A percentile compares a stretch with the other conserved stretches of the same genome.
These are phyloP conservation scores for Diddensiella caesifluorescens DNA, from an alignment of 805 yeast genomes.

Conservation along the genomic window DNA sequence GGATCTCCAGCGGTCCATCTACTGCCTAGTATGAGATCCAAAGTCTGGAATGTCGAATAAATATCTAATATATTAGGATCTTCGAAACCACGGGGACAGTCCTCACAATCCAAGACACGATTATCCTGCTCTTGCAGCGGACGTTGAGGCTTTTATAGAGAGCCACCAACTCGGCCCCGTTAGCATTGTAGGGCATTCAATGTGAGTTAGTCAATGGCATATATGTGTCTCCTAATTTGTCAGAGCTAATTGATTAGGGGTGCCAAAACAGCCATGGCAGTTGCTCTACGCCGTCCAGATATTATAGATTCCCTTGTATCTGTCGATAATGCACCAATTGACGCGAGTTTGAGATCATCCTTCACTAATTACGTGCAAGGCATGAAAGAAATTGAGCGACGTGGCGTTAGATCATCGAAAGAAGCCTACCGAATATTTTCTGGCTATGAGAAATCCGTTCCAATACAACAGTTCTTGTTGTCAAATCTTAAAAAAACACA, in stretches of 20 bases:
- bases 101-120: slow-evolving; percentile 71
- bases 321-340: slow-evolving; percentile 89
- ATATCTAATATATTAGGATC: slow-evolving; percentile 39
- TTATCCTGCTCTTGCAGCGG: slow-evolving; percentile 77
- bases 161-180: slow-evolving; percentile 33
- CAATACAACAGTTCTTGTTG: slow-evolving; percentile 70
- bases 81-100: slow-evolving; percentile 90
- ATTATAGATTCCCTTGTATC: slow-evolving; percentile 58
- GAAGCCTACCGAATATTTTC: slow-evolving; percentile 65
- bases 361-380: slow-evolving; percentile 66
- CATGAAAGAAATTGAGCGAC: slow-evolving; percentile 51
- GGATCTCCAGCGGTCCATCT: slow-evolving; percentile 32
- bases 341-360: slow-evolving; percentile 48
- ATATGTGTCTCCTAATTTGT: not conserved
- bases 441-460: slow-evolving; percentile 53
- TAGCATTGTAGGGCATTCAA: slow-evolving; percentile 39
- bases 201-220: slow-evolving; percentile 22
- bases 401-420: slow-evolving; percentile 43
- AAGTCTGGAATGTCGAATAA: no score
- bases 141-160: slow-evolving; percentile 70
- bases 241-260: slow-evolving; percentile 51
- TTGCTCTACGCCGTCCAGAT: slow-evolving; percentile 61
- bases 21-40: no score
- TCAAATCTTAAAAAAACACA: slow-evolving; percentile 54
- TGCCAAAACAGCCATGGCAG: slow-evolving; percentile 89